A percentile compares a stretch with the other conserved stretches of the same genome.
phyloP scores from a whole-genome alignment of 768 basidiomycete genomes.

The Tubosaeta sp. region DNA sequence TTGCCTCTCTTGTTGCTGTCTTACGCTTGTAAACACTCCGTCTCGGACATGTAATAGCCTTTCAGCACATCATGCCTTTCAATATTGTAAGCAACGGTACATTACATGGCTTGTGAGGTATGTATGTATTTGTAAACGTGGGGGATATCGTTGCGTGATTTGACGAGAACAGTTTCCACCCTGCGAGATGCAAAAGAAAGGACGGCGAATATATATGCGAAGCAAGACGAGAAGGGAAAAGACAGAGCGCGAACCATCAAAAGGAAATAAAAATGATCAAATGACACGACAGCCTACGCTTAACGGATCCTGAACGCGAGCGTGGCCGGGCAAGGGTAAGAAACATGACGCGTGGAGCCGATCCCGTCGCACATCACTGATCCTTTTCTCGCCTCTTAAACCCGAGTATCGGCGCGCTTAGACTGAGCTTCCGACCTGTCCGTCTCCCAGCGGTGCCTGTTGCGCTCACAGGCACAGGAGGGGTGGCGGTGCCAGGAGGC shows the following conservation, averaged over 20 bases:
- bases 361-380: constrained; percentile 29
- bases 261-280: constrained; percentile 28
- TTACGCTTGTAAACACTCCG: background rate
- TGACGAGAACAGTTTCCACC: constrained; percentile 10
- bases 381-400: constrained; percentile 54
- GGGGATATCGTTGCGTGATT: constrained; percentile 18
- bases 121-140: constrained; percentile 10
- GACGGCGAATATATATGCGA: constrained; percentile 2
- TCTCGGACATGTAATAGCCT: constrained; percentile 11
- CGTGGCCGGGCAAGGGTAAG: background rate
- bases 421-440: constrained; percentile 63
- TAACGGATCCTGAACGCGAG: background rate
- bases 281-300: background rate
- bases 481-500: constrained; percentile 13
- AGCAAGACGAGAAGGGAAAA: background rate
- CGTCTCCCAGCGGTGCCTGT: constrained; percentile 28
- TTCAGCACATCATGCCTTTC: constrained; percentile 13
- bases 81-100: constrained; percentile 17
- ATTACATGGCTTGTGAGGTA: constrained; percentile 26
- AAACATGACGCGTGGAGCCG: background rate
- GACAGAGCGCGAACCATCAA: constrained; percentile 12
- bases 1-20: constrained; percentile 1
- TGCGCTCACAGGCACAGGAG: constrained; percentile 17
- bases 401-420: constrained; percentile 53
- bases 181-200: constrained; percentile 1